A percentile compares a stretch with the other conserved stretches of the same genome.
Evolutionary conservation across 305 asterid species (phyloP).

Genomic region (Ilex paraguariensis): DNA sequence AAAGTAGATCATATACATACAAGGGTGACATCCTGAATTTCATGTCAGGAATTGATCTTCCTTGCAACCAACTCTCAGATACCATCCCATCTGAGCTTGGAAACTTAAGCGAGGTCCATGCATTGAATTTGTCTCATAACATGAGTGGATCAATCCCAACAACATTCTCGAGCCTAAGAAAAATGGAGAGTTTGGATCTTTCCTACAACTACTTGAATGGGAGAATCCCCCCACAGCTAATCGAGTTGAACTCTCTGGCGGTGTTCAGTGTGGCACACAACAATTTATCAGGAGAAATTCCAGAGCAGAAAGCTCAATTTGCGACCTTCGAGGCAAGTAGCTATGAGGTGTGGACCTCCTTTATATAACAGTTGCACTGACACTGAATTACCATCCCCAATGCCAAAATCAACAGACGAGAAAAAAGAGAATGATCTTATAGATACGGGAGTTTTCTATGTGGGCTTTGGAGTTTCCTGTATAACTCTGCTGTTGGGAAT

Average conservation of each 20-base stretch:
- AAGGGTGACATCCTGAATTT: conserved; percentile 9
- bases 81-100: conserved; percentile 19
- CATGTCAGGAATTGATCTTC: conserved; percentile 23
- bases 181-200: conserved; percentile 21
- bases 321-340: conserved; percentile 10
- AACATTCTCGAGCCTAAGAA: conserved; percentile 2
- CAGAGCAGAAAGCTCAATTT: conserved; percentile 13
- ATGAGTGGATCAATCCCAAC: conserved; percentile 16
- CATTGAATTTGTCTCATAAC: conserved; percentile 22
- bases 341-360: conserved; percentile 14
- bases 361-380: not conserved
- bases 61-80: conserved; percentile 19
- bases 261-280: conserved; percentile 18
- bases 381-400: not conserved
- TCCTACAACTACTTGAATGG: conserved; percentile 18
- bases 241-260: conserved; percentile 1
- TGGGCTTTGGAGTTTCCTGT: not conserved
- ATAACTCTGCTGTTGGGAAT: not conserved
- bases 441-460: conserved; percentile 2
- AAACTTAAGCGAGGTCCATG: conserved; percentile 8
- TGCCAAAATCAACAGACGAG: not conserved
- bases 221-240: conserved; percentile 8
- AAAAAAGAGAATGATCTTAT: not conserved
- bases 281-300: conserved; percentile 10
- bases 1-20: conserved; percentile 8